These are phyloP conservation scores for Xylaria sp. DNA, from an alignment of 2,329 filamentous ascomycete genomes.

Conservation along the genomic window DNA sequence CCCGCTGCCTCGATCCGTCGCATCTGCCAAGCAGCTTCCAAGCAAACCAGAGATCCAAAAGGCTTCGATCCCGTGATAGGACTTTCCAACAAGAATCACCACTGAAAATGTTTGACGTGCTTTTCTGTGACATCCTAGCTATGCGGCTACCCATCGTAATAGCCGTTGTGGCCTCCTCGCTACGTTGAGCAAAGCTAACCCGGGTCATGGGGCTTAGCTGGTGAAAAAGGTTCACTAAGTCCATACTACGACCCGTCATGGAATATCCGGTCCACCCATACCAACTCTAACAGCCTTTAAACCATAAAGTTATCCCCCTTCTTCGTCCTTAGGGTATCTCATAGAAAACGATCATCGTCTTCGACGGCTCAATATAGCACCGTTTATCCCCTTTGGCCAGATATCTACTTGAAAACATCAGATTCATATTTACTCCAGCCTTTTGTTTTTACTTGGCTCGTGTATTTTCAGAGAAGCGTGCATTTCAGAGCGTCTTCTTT, in stretches of 20 bases:
- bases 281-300: slow-evolving; percentile 3
- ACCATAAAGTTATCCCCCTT: neutral
- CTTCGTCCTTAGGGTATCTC: neutral
- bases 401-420: neutral
- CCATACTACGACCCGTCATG: slow-evolving; percentile 2
- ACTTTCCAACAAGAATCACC: neutral
- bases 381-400: neutral
- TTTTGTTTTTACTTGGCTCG: neutral
- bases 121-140: slow-evolving; percentile 14
- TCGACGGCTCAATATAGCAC: neutral
- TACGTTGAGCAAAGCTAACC: slow-evolving; percentile 1
- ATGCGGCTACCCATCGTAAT: slow-evolving; percentile 16
- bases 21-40: neutral
- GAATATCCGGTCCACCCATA: slow-evolving; percentile 3
- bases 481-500: neutral
- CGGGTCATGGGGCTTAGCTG: slow-evolving; percentile 1
- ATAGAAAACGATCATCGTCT: neutral
- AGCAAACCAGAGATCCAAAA: neutral
- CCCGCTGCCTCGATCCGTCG: neutral
- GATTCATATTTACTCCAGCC: neutral
- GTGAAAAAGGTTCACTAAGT: slow-evolving; percentile 3
- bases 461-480: neutral
- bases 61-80: neutral
- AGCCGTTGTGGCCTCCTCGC: slow-evolving; percentile 7
- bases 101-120: slow-evolving; percentile 16